phyloP scores from a whole-genome alignment of 192 early-diverging fungal species.

The Spizellomyces punctatus region DNA sequence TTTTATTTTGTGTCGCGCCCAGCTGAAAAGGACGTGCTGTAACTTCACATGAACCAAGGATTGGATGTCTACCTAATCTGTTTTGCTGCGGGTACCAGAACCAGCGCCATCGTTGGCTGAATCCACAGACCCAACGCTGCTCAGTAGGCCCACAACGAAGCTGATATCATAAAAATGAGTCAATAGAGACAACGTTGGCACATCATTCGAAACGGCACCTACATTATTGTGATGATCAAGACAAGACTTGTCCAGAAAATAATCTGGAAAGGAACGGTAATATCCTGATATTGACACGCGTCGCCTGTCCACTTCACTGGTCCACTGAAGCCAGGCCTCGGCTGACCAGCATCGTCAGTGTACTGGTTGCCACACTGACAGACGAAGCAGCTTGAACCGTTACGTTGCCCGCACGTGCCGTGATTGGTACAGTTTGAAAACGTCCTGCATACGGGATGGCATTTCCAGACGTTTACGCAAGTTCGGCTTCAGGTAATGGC shows the following conservation, averaged over 20 bases:
- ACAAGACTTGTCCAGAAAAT: constrained; percentile 33
- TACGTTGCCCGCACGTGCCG: constrained; percentile 23
- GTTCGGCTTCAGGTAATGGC: too few relatives aligned
- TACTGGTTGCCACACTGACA: constrained; percentile 34
- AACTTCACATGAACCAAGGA: too few relatives aligned
- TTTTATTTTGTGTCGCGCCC: too few relatives aligned
- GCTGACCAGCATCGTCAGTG: constrained; percentile 32
- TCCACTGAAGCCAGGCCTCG: constrained; percentile 27
- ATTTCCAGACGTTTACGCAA: too few relatives aligned
- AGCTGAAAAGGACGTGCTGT: too few relatives aligned
- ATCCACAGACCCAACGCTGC: constrained; percentile 2
- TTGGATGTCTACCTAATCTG: neutral
- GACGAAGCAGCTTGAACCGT: constrained; percentile 20
- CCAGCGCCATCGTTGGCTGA: constrained; percentile 2
- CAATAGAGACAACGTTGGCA: too few relatives aligned
- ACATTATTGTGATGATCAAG: constrained; percentile 28
- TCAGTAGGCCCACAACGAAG: constrained; percentile 20
- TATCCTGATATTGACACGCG: constrained; percentile 40
- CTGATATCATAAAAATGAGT: neutral
- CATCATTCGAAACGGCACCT: neutral
- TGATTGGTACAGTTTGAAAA: constrained; percentile 39
- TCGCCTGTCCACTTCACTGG: constrained; percentile 37
- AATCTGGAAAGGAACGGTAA: constrained; percentile 32
- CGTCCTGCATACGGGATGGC: neutral
- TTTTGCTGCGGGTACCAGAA: constrained; percentile 12